phyloP scores from a whole-genome alignment of 352 stramenopile genomes.

The Globisporangium megalacanthum region DNA sequence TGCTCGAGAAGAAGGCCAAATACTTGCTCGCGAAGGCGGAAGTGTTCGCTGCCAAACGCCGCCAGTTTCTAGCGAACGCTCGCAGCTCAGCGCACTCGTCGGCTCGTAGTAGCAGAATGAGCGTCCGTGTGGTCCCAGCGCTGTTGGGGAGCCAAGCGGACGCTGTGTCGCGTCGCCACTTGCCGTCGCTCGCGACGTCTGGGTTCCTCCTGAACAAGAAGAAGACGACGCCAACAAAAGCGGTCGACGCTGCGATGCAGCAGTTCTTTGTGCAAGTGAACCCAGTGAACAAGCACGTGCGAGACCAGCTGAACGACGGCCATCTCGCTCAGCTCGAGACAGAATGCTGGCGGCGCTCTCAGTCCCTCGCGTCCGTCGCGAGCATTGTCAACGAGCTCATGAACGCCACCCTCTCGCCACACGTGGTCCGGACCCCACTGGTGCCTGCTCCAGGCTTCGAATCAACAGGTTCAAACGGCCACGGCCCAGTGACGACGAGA shows the following conservation, averaged over 20 bases:
- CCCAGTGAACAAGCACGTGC: constrained; percentile 49
- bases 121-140: neutral
- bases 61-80: constrained; percentile 4
- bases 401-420: constrained; percentile 21
- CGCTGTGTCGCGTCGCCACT: neutral
- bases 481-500: neutral
- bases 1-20: constrained; percentile 63
- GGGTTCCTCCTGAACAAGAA: constrained; percentile 6
- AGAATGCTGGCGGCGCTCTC: constrained; percentile 51
- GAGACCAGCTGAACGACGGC: constrained; percentile 29
- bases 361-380: constrained; percentile 29
- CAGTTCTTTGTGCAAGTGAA: constrained; percentile 57
- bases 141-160: neutral
- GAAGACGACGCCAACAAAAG: constrained; percentile 19
- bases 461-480: neutral
- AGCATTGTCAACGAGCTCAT: constrained; percentile 25
- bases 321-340: constrained; percentile 34
- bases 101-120: constrained; percentile 4
- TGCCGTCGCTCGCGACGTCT: neutral
- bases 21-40: constrained; percentile 50
- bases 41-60: constrained; percentile 27
- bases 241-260: constrained; percentile 20
- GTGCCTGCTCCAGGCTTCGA: neutral
- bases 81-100: neutral
- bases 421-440: neutral